Percentiles rank a stretch among this genome's conserved stretches.
Evolutionary conservation across 1,139 yeast genomes (phyloP).

Genomic region (Scheffersomyces illinoinensis): DNA sequence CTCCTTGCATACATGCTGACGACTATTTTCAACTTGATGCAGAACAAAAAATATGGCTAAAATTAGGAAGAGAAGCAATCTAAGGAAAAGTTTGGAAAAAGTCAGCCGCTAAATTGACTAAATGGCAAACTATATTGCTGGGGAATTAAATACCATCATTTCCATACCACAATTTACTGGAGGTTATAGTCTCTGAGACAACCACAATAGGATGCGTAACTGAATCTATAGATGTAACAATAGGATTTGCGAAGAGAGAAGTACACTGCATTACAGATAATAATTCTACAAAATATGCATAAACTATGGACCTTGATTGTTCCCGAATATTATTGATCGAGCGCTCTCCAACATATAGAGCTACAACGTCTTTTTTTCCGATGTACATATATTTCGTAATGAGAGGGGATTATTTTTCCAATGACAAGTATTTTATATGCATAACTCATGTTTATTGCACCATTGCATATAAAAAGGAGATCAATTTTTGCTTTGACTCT

Average conservation of each 20-base stretch:
- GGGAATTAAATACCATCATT: neutral
- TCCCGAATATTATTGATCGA: neutral
- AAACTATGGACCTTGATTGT: neutral
- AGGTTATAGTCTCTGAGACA: neutral
- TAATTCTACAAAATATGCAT: neutral
- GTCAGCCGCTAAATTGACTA: neutral
- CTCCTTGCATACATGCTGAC: slow-evolving; percentile 1
- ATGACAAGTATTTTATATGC: neutral
- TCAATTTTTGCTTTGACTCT: neutral
- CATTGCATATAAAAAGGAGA: neutral
- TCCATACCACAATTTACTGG: neutral
- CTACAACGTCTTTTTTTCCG: neutral
- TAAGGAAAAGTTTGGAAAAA: neutral
- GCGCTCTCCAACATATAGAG: neutral
- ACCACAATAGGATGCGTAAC: neutral
- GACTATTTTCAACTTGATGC: neutral
- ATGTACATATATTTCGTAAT: neutral
- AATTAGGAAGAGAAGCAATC: neutral
- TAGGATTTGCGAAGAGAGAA: neutral
- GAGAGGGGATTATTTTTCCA: neutral
- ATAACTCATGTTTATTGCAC: neutral
- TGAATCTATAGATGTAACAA: neutral
- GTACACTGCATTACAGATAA: neutral
- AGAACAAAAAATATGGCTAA: neutral
- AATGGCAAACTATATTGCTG: neutral